These are phyloP conservation scores for Colletotrichum sp. DNA, from an alignment of 2,329 filamentous ascomycete genomes.

Conservation along the genomic window DNA sequence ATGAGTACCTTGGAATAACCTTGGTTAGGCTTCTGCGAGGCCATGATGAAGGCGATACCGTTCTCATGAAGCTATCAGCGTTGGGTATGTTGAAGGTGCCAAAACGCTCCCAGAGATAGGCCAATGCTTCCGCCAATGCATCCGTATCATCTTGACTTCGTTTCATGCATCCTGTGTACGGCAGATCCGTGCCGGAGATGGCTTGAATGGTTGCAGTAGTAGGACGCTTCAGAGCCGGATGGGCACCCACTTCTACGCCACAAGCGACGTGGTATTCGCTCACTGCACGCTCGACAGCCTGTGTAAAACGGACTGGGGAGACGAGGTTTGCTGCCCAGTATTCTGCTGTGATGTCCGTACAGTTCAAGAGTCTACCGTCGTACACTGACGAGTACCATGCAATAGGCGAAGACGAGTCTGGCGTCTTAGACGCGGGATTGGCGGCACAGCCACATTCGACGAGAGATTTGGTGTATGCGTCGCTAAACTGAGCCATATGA, in stretches of 20 bases:
- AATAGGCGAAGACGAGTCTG: not conserved
- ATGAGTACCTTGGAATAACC: slow-evolving; percentile 42
- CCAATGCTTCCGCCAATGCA: slow-evolving; percentile 18
- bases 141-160: slow-evolving; percentile 24
- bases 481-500: slow-evolving; percentile 23
- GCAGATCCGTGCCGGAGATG: slow-evolving; percentile 12
- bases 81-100: not conserved
- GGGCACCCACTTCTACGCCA: slow-evolving; percentile 36
- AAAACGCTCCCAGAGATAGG: slow-evolving; percentile 25
- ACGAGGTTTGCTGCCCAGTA: slow-evolving; percentile 35
- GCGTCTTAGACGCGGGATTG: not conserved
- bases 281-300: slow-evolving; percentile 19
- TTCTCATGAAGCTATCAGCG: not conserved
- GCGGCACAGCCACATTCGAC: not conserved
- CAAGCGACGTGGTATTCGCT: not conserved
- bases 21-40: not conserved
- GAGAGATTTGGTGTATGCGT: not conserved
- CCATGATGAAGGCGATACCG: not conserved
- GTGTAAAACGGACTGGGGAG: slow-evolving; percentile 28
- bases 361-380: not conserved
- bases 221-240: slow-evolving; percentile 45
- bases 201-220: slow-evolving; percentile 28
- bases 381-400: not conserved
- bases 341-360: slow-evolving; percentile 37
- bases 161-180: slow-evolving; percentile 27